Evolutionary conservation across 208 protist genomes (phyloP).

Genomic region (Trypanosomatidae sp.): DNA sequence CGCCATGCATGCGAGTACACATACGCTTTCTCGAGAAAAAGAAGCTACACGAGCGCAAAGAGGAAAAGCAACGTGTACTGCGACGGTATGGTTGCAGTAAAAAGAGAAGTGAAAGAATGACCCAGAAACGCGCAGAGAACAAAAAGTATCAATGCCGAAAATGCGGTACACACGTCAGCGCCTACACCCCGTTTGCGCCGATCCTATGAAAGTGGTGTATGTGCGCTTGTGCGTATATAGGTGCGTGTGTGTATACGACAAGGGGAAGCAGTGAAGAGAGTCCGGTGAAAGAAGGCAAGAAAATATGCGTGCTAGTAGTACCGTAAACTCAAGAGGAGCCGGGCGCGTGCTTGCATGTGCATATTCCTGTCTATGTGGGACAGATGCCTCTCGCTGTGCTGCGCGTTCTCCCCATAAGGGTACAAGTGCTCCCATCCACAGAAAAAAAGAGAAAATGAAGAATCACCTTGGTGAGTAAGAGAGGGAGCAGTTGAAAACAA

Average conservation of each 20-base stretch:
- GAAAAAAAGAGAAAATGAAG: neutral
- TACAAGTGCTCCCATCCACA: neutral
- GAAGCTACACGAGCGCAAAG: neutral
- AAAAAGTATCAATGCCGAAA: neutral
- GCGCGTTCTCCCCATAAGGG: neutral
- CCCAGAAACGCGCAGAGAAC: neutral
- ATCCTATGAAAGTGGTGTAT: neutral
- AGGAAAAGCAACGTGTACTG: neutral
- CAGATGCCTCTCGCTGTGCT: neutral
- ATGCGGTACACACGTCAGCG: neutral
- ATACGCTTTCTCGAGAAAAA: neutral
- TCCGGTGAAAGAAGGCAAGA: neutral
- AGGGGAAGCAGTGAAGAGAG: conserved; percentile 6
- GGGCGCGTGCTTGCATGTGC: neutral
- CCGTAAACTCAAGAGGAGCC: neutral
- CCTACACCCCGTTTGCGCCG: neutral
- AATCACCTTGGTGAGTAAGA: neutral
- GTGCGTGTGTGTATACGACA: neutral
- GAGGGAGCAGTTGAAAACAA: neutral
- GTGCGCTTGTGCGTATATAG: neutral
- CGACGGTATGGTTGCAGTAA: neutral
- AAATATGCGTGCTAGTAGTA: neutral
- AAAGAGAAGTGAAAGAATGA: conserved; percentile 21
- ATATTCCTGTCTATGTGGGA: neutral
- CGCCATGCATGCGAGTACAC: neutral